Evolutionary conservation across 345 rosid species (phyloP), one percentile per base, ranked within the genome.

Genomic region (Eucalyptus melliodora): DNA sequence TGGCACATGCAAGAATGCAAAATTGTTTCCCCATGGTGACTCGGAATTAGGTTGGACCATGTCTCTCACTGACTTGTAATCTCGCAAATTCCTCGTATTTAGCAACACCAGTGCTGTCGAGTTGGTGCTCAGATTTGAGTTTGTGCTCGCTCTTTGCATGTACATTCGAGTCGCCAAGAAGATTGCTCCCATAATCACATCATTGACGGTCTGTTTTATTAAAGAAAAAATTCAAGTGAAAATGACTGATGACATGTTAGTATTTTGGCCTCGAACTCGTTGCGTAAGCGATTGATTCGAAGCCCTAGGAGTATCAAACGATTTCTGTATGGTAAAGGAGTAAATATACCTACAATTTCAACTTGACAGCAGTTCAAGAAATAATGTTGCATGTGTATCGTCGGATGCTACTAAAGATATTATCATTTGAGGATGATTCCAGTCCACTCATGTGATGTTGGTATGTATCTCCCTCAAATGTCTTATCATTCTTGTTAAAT

Each of bases 101-200:
- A 95, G 93, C 89, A 94, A 65, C 88, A 94, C 95, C 51, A 95
- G n/a, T 24, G 95, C 93, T 6, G 95, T 95, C 8, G 93, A 87
- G 27, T 90, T 59, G 86, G 83, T 89, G 17, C 87, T 82, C 11
- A 51, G 88, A 50, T 55, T 47, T 11, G 89, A 90, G 62, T 90
- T 86, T 5, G 88, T 26, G 26, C 87, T 65, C 26, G 69, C 89
- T 40, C 31, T 89, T 92, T 87, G 87, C 95, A 94, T 94, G 92
- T 94, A 95, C 56, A 93, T 50, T 86, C 94, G 91, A 80, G 92
- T 90, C 21, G 95, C 95, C 3, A 91, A 89, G 93, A 94, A 93
- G 87, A 95, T 90, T 83, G 88, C 88, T 10, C 96, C 96, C 10
- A 92, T 69, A 7, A 95, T 92, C 31, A 94, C 94, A 90, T 95